Evolutionary conservation across 129 eudicot genomes (phyloP), one percentile per base, ranked within the genome.

Genomic region (Flaveria ramosissima): DNA sequence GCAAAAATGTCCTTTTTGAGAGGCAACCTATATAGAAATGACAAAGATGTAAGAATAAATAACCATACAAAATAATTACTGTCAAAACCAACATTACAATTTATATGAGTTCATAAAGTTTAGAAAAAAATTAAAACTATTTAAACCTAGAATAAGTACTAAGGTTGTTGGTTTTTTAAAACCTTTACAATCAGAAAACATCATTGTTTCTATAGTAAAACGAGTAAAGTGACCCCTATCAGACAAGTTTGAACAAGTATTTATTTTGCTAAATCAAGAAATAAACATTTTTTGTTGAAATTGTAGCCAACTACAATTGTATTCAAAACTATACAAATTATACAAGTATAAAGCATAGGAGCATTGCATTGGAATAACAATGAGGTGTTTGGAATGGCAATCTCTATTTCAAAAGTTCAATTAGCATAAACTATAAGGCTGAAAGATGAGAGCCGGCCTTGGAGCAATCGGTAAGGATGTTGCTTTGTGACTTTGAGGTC

Each of bases 1-100:
- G 48, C 92, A 87, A 83, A 94, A 94, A 70, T 75, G 86, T 68
- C 98, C 98, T 80, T 85, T 91, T 23, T 91, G 96, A 27, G 93
- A 77, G 14, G 98, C 98, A 86, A 94, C 94, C 98, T 94, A 72
- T 7, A 70, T 36, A 73, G 9, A 55, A 73, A 77, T 48, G 21
- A 17, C 21, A 39, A 65, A n/a, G 36, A 73, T 52, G 23, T 15
- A 24, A 60, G 45, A 13, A 62, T 14, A 15, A 62, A 62, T 23
- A 26, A 15, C 17, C 45, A 62, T 62, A 62, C 19, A 27, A 62
- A 11, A 13, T 6, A 10, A 62, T 26, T 62, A 27, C 12, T 62
- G 68, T 62, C 68, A 62, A 30, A 62, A 62, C 45, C 27, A 27
- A 6, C 46, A 63, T 27, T 61, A 13, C 47, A 63, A 63, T 62